Percentiles rank a stretch among this genome's conserved stretches.
Conservation (phyloP, 805 yeast genomes). For the Ascoidea rubescens region DNA sequence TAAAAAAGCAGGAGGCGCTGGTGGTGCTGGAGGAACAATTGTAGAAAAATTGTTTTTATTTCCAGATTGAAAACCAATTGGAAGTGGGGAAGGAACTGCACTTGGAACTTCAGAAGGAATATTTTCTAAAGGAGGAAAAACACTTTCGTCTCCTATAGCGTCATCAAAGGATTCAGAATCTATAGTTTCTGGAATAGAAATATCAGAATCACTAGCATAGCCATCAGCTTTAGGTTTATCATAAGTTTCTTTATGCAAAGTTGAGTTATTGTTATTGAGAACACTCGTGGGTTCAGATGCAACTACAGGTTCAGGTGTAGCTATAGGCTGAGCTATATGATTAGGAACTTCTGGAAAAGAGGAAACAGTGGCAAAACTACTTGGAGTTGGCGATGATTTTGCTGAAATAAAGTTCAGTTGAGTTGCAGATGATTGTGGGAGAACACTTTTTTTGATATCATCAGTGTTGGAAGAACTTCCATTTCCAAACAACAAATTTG, state of each 20-base stretch:
- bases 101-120: not conserved
- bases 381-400: not conserved
- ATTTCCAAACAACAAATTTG: conserved; percentile 8
- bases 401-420: not conserved
- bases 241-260: too few species aligned
- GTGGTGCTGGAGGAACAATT: conserved; percentile 2
- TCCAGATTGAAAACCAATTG: conserved; percentile 1
- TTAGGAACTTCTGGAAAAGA: not conserved
- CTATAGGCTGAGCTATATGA: not conserved
- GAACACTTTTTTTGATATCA: too few species aligned
- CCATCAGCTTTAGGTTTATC: not conserved
- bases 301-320: not conserved
- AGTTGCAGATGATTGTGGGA: too few species aligned
- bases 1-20: conserved; percentile 3
- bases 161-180: not conserved
- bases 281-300: not conserved
- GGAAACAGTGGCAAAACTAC: not conserved
- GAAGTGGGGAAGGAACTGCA: not conserved
- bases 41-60: not conserved
- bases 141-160: not conserved
- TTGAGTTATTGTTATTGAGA: not conserved
- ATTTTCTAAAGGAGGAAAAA: not conserved
- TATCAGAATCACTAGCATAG: not conserved
- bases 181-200: not conserved
- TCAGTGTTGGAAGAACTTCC: not conserved